Base-by-base conservation (phyloP, 2,329 filamentous ascomycete species). In the Sclerotinia subarctica region DNA sequence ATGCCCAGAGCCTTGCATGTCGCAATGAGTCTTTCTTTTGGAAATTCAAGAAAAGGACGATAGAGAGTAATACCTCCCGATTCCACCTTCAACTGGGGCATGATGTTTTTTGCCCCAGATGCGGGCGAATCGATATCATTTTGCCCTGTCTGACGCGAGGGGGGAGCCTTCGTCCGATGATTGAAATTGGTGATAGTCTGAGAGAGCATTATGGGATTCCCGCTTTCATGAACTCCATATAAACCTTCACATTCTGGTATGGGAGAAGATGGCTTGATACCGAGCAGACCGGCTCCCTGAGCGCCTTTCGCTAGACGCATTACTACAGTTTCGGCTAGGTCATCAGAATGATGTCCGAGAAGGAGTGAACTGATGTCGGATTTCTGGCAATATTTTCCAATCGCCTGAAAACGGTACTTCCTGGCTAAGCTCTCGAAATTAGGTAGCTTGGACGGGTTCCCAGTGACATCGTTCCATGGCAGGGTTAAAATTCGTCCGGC, bases 301-400 rank as follows among this genome's bases (percentile, higher is more conserved):
- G 92, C 90, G 0, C 89, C 88, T 3, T 82, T 82, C 11, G 89
- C 79, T 47, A 98, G 78, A 53, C 95, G 86, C 88, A 93, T 91
- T 60, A 98, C 79, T 5, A 96, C 84, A 0, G 94, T 97, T 80
- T 99, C 95, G 67, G 93, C 90, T 76, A 95, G 92, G 75, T 99
- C 95, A 75, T 97, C 94, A 70, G 85, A 82, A 77, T 99, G 95
- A 76, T 99, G 95, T 5, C 90, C 95, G 38, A 96, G 81, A 51
- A 97, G 84, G 1, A 98, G 77, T 26, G 86, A 85, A 5, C 78
- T 79, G 5, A 91, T 85, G 0, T 80, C 76, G 7, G 80, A 73
- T 1, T 80, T 77, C 21, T 78, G 78, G 76, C 91, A 93, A 10
- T 84, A 82, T 19, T 73, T 76, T 0, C 91, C 94, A 1, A 98